A percentile compares a stretch with the other conserved stretches of the same genome.
Conservation (phyloP, 2,329 filamentous ascomycete genomes). For the Bipolaris cookei region DNA sequence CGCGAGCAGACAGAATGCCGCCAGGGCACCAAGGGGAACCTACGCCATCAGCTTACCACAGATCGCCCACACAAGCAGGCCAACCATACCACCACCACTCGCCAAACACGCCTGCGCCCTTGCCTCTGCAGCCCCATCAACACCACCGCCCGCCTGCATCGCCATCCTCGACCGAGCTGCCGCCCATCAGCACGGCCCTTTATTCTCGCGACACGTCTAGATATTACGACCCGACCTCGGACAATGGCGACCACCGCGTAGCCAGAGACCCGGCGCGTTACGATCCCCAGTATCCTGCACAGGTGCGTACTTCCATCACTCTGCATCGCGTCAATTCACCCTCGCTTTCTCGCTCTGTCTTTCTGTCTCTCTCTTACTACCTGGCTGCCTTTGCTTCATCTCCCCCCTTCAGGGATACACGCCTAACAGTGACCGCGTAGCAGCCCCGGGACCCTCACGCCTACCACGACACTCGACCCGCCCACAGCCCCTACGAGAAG, state of each 20-base stretch:
- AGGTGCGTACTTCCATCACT: constrained; percentile 33
- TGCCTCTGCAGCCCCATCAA: constrained; percentile 39
- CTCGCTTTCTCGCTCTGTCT: not conserved
- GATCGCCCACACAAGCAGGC: constrained; percentile 47
- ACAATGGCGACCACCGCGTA: constrained; percentile 49
- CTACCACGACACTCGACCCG: constrained; percentile 42
- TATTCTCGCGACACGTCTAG: constrained; percentile 52
- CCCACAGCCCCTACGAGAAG: constrained; percentile 46
- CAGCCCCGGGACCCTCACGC: constrained; percentile 46
- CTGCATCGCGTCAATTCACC: constrained; percentile 3
- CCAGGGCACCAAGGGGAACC: constrained; percentile 44
- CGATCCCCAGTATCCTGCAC: constrained; percentile 41
- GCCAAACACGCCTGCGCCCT: constrained; percentile 43
- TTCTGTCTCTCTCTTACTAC: not conserved
- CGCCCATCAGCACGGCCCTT: constrained; percentile 49
- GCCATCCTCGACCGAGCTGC: constrained; percentile 50
- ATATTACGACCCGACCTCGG: constrained; percentile 59
- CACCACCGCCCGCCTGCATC: constrained; percentile 26
- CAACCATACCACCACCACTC: constrained; percentile 47
- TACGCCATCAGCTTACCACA: constrained; percentile 44
- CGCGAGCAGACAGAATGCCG: constrained; percentile 43
- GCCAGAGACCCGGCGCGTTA: constrained; percentile 42
- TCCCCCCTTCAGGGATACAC: constrained; percentile 13
- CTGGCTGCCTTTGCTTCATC: not conserved
- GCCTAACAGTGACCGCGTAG: constrained; percentile 30